Evolutionary conservation across 169 alveolate genomes (phyloP).

Genomic region (Cryptosporidium ryanae): DNA sequence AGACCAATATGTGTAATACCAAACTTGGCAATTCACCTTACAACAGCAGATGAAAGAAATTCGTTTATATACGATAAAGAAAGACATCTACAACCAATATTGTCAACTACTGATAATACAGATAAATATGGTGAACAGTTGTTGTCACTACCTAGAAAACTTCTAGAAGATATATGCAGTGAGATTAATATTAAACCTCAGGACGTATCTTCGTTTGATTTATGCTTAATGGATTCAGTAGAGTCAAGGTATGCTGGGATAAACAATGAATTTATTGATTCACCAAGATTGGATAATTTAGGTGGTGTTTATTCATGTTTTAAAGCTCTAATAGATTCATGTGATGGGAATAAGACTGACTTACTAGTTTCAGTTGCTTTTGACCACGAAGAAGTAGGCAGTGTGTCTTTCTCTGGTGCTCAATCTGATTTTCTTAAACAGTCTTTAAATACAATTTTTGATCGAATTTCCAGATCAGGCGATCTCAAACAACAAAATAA

Average conservation of each 20-base stretch:
- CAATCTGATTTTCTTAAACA: slow-evolving; percentile 83
- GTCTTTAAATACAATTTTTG: slow-evolving; percentile 78
- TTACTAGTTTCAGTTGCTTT: slow-evolving; percentile 83
- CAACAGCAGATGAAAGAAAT: slow-evolving; percentile 86
- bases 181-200: slow-evolving; percentile 68
- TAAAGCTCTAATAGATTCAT: slow-evolving; percentile 83
- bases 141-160: slow-evolving; percentile 49
- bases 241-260: slow-evolving; percentile 92
- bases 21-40: slow-evolving; percentile 94
- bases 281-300: slow-evolving; percentile 94
- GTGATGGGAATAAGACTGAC: slow-evolving; percentile 75
- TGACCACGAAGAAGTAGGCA: slow-evolving; percentile 97
- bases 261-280: slow-evolving; percentile 93
- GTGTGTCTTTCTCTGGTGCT: slow-evolving; percentile 91
- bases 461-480: slow-evolving; percentile 62
- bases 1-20: slow-evolving; percentile 93
- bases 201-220: slow-evolving; percentile 83
- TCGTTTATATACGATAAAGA: slow-evolving; percentile 87
- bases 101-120: slow-evolving; percentile 29
- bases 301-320: slow-evolving; percentile 90
- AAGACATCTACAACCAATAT: slow-evolving; percentile 89
- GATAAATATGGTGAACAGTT: slow-evolving; percentile 39
- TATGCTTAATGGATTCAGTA: slow-evolving; percentile 91
- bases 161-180: slow-evolving; percentile 74
- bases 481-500: neutral